phyloP scores from a whole-genome alignment of 1,284 basidiomycete species.

The Cryptococcus deneoformans region DNA sequence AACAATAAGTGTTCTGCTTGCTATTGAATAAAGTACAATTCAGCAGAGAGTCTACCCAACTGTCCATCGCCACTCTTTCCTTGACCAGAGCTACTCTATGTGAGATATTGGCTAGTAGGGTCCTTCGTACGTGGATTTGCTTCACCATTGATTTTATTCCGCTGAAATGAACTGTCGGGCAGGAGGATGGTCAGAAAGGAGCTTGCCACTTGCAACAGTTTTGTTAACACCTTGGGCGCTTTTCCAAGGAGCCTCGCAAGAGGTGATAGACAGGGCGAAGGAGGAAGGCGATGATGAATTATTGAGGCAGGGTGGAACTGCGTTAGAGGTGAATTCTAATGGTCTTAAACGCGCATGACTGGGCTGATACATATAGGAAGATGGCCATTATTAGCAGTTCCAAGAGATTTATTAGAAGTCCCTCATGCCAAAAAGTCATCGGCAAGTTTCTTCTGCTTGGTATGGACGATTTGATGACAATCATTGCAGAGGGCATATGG shows the following conservation, averaged over 20 bases:
- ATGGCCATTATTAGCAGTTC: conserved; percentile 82
- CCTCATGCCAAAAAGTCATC: conserved; percentile 83
- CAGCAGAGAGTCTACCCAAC: conserved; percentile 62
- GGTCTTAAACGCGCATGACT: background rate
- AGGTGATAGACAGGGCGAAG: conserved; percentile 60
- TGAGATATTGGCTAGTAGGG: conserved; percentile 81
- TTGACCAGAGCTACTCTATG: conserved; percentile 74
- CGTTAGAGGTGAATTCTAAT: conserved; percentile 60
- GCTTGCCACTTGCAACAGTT: conserved; percentile 71
- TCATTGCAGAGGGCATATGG: conserved; percentile 51
- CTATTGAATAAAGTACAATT: conserved; percentile 88
- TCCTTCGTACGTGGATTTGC: conserved; percentile 57
- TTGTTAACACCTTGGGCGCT: conserved; percentile 85
- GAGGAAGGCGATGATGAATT: conserved; percentile 64
- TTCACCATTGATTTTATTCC: background rate
- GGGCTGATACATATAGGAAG: conserved; percentile 12
- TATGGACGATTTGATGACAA: conserved; percentile 6
- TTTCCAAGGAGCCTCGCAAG: conserved; percentile 73
- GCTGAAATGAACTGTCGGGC: background rate
- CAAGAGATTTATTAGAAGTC: conserved; percentile 80
- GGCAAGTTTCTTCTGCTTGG: conserved; percentile 35
- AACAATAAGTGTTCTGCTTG: conserved; percentile 72
- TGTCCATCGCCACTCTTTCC: conserved; percentile 60
- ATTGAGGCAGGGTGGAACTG: conserved; percentile 78
- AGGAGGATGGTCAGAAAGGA: conserved; percentile 66